phyloP scores from a whole-genome alignment of 2,329 filamentous ascomycete species.

The Pseudogymnoascus sp. region DNA sequence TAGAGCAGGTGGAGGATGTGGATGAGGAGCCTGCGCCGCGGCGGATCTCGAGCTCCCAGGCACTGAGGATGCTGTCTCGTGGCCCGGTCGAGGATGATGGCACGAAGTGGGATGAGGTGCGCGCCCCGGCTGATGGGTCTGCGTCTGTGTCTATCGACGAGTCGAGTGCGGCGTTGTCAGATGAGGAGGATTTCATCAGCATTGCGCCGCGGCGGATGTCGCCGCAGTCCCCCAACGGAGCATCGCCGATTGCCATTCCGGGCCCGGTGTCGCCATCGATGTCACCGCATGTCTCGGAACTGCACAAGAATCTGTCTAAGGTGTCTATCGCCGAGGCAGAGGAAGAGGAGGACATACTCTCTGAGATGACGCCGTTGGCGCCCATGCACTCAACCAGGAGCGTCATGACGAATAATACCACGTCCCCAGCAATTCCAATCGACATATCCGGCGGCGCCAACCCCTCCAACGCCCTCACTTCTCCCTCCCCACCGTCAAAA shows the following conservation, averaged over 20 bases:
- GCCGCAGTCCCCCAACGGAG: background rate
- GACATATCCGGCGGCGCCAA: background rate
- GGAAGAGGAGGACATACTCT: background rate
- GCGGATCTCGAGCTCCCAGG: constrained; percentile 48
- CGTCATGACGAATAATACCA: background rate
- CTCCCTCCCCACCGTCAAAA: background rate
- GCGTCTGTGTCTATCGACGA: constrained; percentile 19
- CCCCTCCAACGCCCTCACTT: background rate
- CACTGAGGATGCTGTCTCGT: constrained; percentile 42
- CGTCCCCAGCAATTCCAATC: background rate
- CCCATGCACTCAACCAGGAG: background rate
- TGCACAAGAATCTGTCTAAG: background rate
- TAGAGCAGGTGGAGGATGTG: constrained; percentile 22
- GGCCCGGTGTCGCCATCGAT: background rate
- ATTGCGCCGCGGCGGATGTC: background rate
- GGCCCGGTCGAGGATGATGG: constrained; percentile 39
- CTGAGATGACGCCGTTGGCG: background rate
- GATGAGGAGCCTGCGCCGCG: constrained; percentile 38
- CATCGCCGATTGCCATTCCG: background rate
- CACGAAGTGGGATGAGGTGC: constrained; percentile 27
- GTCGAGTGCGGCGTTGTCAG: constrained; percentile 12
- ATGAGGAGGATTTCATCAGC: constrained; percentile 14
- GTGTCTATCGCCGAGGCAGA: background rate
- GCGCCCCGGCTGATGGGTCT: constrained; percentile 26
- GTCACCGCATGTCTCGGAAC: background rate